Percentiles rank a stretch among this genome's conserved stretches.
Conservation (phyloP, 768 basidiomycete genomes). For the Kwoniella sp. region DNA sequence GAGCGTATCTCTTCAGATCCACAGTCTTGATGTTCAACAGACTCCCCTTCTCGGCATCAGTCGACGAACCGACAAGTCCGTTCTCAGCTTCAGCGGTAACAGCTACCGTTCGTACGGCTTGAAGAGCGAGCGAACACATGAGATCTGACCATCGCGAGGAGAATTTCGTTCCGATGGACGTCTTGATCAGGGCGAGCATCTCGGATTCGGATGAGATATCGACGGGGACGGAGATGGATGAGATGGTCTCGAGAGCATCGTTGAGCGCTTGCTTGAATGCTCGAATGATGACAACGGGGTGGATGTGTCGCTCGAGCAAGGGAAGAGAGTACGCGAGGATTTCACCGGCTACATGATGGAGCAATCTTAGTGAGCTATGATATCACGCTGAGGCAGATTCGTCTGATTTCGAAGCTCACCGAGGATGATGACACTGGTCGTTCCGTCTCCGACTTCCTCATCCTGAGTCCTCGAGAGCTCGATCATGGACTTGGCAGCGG, state of each 20-base stretch:
- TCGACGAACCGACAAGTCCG: constrained; percentile 31
- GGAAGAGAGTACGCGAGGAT: constrained; percentile 93
- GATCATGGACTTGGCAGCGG: constrained; percentile 99
- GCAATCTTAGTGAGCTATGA: neutral
- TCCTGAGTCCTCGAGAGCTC: constrained; percentile 97
- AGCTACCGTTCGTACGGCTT: constrained; percentile 87
- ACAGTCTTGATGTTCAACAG: constrained; percentile 69
- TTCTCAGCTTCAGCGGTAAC: constrained; percentile 64
- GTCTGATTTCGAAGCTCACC: constrained; percentile 61
- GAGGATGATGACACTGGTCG: constrained; percentile 95
- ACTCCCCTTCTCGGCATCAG: constrained; percentile 21
- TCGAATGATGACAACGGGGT: constrained; percentile 97
- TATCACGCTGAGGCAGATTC: neutral
- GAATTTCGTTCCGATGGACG: constrained; percentile 97
- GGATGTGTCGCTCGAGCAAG: constrained; percentile 93
- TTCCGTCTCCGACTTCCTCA: constrained; percentile 98
- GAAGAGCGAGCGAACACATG: constrained; percentile 92
- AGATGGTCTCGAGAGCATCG: constrained; percentile 85
- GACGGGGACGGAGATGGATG: constrained; percentile 85
- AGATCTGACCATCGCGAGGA: constrained; percentile 94
- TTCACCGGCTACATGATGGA: constrained; percentile 71
- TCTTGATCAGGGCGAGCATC: constrained; percentile 97
- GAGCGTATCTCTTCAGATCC: constrained; percentile 96
- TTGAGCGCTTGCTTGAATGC: constrained; percentile 96
- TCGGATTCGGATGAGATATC: constrained; percentile 79